Conservation (phyloP, 179 eudicot species). For the Drosera spatulata region DNA sequence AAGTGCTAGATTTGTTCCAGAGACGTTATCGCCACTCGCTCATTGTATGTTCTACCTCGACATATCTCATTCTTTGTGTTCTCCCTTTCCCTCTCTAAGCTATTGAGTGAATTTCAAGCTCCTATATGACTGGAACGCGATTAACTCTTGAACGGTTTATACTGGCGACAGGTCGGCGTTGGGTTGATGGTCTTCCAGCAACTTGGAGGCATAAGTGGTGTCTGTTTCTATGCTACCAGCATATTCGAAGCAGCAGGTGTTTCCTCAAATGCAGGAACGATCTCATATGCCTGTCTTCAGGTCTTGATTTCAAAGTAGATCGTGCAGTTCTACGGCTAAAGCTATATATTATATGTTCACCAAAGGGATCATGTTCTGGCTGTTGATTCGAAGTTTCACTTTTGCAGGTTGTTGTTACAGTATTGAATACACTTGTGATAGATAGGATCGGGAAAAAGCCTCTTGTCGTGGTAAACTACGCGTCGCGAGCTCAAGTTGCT, state of each 20-base stretch:
- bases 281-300: constrained; percentile 31
- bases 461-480: constrained; percentile 24
- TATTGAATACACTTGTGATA: constrained; percentile 25
- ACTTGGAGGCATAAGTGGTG: constrained; percentile 36
- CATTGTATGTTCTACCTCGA: constrained; percentile 30
- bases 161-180: constrained; percentile 24
- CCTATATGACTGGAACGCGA: too few species aligned
- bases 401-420: constrained; percentile 23
- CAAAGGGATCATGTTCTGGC: too few species aligned
- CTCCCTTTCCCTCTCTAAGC: too few species aligned
- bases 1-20: constrained; percentile 60
- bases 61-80: too few species aligned
- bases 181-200: constrained; percentile 41
- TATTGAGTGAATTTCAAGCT: too few species aligned
- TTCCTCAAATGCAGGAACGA: constrained; percentile 24
- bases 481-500: too few species aligned
- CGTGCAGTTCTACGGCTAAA: too few species aligned
- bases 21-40: constrained; percentile 58
- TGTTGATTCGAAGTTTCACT: background rate
- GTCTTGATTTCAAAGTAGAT: constrained; percentile 3
- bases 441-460: constrained; percentile 41
- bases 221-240: constrained; percentile 33
- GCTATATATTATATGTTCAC: too few species aligned
- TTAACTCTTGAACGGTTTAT: background rate
- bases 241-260: constrained; percentile 38